phyloP scores from a whole-genome alignment of 2,329 filamentous ascomycete species.

The Ophiostoma ulmi region DNA sequence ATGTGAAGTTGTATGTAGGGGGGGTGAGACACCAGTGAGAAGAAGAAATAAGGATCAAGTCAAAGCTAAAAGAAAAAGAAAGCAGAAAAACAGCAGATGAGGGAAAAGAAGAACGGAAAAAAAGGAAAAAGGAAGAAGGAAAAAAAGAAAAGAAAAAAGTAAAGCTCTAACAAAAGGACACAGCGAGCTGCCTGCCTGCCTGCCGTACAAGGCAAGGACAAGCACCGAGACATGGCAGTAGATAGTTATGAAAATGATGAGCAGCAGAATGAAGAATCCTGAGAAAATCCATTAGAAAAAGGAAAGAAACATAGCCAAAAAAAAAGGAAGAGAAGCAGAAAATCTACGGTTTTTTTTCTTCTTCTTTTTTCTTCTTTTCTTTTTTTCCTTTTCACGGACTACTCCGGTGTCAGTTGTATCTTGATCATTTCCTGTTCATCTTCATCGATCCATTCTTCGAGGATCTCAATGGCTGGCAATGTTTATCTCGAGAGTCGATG shows the following conservation, averaged over 20 bases:
- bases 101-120: background rate
- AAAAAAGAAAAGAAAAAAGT: background rate
- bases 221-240: background rate
- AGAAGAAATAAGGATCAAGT: background rate
- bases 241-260: background rate
- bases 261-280: background rate
- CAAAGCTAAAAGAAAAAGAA: background rate
- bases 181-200: background rate
- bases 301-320: background rate
- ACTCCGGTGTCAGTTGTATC: constrained; percentile 7
- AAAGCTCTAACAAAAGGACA: background rate
- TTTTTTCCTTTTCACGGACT: background rate
- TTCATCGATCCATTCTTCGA: background rate
- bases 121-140: background rate
- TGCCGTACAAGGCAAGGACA: background rate
- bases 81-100: background rate
- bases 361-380: background rate
- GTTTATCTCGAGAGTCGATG: background rate
- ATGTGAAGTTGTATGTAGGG: background rate
- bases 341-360: background rate
- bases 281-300: background rate
- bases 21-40: background rate
- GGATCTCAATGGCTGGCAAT: background rate
- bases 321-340: background rate
- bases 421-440: background rate